Base-by-base conservation (phyloP, 2,329 filamentous ascomycete genomes). In the Monosporascus ibericus region DNA sequence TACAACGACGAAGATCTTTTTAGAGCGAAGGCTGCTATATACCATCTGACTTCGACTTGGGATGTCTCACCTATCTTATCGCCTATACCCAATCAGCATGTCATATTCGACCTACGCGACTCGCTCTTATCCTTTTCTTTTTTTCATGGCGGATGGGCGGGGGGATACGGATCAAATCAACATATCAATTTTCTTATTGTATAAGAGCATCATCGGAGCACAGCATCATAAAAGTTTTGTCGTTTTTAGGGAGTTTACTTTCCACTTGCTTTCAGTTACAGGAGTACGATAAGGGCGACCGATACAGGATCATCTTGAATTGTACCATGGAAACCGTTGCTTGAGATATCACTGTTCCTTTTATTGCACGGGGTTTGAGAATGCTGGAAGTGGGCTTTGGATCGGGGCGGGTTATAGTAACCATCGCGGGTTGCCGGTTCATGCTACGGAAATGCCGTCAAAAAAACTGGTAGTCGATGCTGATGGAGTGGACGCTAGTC, bases 1-100 rank as follows among this genome's bases (percentile, higher is more conserved):
- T 76, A 51, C 78, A 81, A 63, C 78, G 80, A 60, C 72, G 80
- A 63, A 71, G 84, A 73, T 79, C 80, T 30, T 75, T 78, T 65
- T 83, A 77, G 65, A 55, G 51, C 42, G 18, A 34, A 38, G 18
- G 40, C 40, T 44, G 25, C 22, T 38, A 36, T 22, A 47, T 47
- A 53, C 42, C 51, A 34, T 38, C 48, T 48, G 44, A 25, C 8
- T 49, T 52, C 48, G 44, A 60, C 55, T 56, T 54, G 59, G 48
- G 49, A 48, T 51, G 42, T 47, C 52, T 52, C 53, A 60, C 56
- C 55, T 55, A 58, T 60, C 57, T 55, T 58, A 46, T 46, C 17
- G 3, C 24, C 24, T 62, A 61, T 59, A 61, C 55, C 56, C 55
- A 56, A 53, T 60, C 58, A 58, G 47, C 59, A 59, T 60, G 49